A percentile compares a stretch with the other conserved stretches of the same genome.
These are phyloP conservation scores for Naumovozyma castellii DNA, from an alignment of 805 yeast genomes.

Conservation along the genomic window DNA sequence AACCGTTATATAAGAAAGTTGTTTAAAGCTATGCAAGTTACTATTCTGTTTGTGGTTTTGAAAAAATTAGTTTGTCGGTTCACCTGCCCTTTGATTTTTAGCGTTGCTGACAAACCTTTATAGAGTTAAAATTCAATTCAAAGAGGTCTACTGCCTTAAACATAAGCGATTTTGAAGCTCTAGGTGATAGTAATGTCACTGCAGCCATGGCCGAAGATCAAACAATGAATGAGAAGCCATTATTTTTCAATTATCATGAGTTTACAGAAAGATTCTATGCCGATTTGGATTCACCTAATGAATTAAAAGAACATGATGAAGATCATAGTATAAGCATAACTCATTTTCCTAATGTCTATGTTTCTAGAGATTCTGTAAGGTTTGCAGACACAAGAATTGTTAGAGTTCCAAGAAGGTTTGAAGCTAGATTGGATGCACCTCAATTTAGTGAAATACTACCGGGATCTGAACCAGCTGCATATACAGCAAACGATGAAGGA, in stretches of 20 bases:
- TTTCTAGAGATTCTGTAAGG: constrained; percentile 21
- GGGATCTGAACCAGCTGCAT: constrained; percentile 57
- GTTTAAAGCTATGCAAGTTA: too few species aligned
- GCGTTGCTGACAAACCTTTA: too few species aligned
- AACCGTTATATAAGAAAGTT: too few species aligned
- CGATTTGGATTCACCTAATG: constrained; percentile 8
- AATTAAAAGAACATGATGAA: constrained; percentile 20
- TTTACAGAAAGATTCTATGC: constrained; percentile 33
- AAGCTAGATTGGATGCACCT: constrained; percentile 35
- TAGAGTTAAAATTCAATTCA: too few species aligned
- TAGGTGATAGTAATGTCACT: too few species aligned
- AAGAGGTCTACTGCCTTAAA: too few species aligned
- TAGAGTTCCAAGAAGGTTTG: constrained; percentile 49
- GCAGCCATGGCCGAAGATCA: neutral
- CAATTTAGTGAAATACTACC: constrained; percentile 47
- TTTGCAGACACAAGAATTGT: constrained; percentile 45
- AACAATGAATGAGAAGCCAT: constrained; percentile 8
- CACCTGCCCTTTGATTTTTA: too few species aligned
- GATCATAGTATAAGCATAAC: constrained; percentile 40
- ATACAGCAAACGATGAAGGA: constrained; percentile 16
- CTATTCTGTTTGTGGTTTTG: too few species aligned
- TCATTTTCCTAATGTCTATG: constrained; percentile 58
- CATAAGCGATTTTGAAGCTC: too few species aligned
- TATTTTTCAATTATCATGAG: constrained; percentile 65
- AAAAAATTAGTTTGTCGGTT: too few species aligned